Conservation (phyloP, 140 eudicot species). For the Anethum foeniculum region DNA sequence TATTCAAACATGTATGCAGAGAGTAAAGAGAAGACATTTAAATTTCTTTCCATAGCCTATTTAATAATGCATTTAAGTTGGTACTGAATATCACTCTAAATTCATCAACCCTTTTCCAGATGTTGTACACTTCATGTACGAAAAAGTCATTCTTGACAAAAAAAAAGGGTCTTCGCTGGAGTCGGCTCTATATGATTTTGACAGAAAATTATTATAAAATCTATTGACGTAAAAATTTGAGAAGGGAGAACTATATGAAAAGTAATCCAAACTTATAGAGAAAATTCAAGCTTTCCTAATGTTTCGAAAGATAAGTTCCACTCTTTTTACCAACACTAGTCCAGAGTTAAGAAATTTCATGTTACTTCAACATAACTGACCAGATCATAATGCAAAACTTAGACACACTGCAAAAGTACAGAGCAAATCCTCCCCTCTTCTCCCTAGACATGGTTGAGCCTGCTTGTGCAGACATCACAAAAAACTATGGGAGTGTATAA, state of each 20-base stretch:
- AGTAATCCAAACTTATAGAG: too few relatives aligned
- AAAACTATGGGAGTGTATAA: conserved; percentile 31
- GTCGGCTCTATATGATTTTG: not conserved
- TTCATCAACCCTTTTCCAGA: too few relatives aligned
- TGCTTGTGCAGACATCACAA: conserved; percentile 50
- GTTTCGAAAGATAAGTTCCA: not conserved
- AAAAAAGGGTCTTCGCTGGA: not conserved
- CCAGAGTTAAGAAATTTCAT: conserved; percentile 25
- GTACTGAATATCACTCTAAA: not conserved
- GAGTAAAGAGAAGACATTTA: not conserved
- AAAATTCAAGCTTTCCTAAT: not conserved
- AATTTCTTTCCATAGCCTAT: not conserved
- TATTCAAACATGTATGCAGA: not conserved
- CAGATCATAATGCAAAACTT: not conserved
- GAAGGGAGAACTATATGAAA: not conserved
- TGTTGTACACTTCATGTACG: too few relatives aligned
- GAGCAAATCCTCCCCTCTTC: conserved; percentile 10
- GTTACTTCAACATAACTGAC: conserved; percentile 16
- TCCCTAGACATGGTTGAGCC: conserved; percentile 53
- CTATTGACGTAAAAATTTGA: not conserved
- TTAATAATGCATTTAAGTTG: not conserved
- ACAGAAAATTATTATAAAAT: not conserved
- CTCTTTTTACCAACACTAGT: conserved; percentile 15
- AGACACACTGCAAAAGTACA: not conserved
- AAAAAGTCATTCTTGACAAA: too few relatives aligned